Evolutionary conservation across 2,329 filamentous ascomycete species (phyloP), one percentile per base, ranked within the genome.

Genomic region (Amauroascus niger): DNA sequence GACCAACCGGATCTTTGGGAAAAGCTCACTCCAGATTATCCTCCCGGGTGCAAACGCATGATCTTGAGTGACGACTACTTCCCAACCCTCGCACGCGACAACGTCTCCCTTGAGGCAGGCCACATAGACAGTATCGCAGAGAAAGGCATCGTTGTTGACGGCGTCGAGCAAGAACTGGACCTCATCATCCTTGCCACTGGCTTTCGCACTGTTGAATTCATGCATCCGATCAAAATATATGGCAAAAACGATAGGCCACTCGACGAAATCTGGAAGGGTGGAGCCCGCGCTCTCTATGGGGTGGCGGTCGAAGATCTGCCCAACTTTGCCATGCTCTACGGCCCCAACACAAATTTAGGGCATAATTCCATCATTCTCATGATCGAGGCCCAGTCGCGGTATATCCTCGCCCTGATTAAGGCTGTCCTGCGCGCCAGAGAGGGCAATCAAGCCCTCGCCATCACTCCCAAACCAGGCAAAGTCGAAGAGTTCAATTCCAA

Each of bases 291-390:
- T 9, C 71, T 76, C 11, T 72, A 76, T 55, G 77, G 79, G 46
- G 71, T 77, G 4, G 73, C 72, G 0, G 74, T 79, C 2, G 74
- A 77, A 51, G 68, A 69, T 5, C 66, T 80, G 47, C 77, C 77
- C 1, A 80, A 80, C 55, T 80, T 80, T 57, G 76, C 69, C 45
- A 77, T 80, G 71, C 69, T 81, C 48, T 81, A 80, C 62, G 79
- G 79, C 0, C 79, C 77, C 2, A 81, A 80, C 62, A 80, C 76
- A 1, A 77, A 76, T 50, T 67, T 76, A 52, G 79, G 76, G 0
- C 76, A 79, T 62, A 80, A 79, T 57, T 74, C 70, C 52, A 81
- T 81, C 59, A 77, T 81, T 58, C 68, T 81, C n/a, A 82, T 81
- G 78, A 79, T 81, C 56, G 79, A 82, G 61, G 73, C 78, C 1